Percentiles rank a stretch among this genome's conserved stretches.
Conservation (phyloP, 768 basidiomycete species). For the Agrocybe praecox region DNA sequence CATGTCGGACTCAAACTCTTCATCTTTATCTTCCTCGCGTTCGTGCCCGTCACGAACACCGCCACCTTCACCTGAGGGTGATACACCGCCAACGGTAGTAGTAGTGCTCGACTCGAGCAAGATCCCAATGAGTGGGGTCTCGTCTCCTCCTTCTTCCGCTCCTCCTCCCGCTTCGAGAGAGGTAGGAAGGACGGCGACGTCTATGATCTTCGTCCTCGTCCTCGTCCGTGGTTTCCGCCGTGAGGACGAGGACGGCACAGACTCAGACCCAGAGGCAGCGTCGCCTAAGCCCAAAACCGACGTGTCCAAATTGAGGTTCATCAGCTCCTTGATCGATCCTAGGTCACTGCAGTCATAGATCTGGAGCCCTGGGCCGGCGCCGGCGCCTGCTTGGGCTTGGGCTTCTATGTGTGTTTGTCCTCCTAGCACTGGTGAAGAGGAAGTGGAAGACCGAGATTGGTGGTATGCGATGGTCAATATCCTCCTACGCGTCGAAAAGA, state of each 20-base stretch:
- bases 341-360: constrained; percentile 66
- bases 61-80: constrained; percentile 19
- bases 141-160: constrained; percentile 29
- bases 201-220: constrained; percentile 22
- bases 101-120: constrained; percentile 38
- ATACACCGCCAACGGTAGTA: constrained; percentile 23
- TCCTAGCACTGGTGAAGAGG: too few species aligned
- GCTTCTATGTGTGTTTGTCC: too few species aligned
- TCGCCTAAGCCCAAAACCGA: constrained; percentile 21
- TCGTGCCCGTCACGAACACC: too few species aligned
- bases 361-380: constrained; percentile 42
- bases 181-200: constrained; percentile 45
- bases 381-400: constrained; percentile 34
- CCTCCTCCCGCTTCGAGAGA: constrained; percentile 8
- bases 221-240: not conserved
- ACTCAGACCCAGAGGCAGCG: too few species aligned
- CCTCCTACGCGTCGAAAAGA: not conserved
- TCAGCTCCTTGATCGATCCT: constrained; percentile 43
- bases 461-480: not conserved
- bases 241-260: too few species aligned
- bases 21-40: constrained; percentile 11
- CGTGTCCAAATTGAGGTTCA: constrained; percentile 42
- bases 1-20: constrained; percentile 2
- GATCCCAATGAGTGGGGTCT: constrained; percentile 33
- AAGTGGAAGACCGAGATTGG: not conserved